Base-by-base conservation (phyloP, 2,329 filamentous ascomycete genomes). In the Beauveria varroae region DNA sequence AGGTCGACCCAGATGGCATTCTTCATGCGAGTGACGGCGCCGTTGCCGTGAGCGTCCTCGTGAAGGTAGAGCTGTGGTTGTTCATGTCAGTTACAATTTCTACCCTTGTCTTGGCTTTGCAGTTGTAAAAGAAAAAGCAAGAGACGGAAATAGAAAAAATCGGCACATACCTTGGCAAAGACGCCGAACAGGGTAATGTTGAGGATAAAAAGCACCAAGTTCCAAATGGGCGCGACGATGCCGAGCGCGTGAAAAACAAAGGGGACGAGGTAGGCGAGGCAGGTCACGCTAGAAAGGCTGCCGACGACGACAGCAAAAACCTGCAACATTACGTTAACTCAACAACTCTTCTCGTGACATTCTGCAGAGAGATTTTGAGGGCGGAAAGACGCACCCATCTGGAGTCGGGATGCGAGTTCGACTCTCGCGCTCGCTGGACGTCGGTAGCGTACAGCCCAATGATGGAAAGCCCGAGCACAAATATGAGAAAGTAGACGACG, bases 1-100 rank as follows among this genome's bases (percentile, higher is more conserved):
- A 96, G 73, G 72, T 93, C 89, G 51, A 96, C 80, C 89, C 90
- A 96, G 18, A 95, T 90, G 5, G 91, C 90, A 70, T 87, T 86
- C 77, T 92, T 91, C 91, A 96, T 96, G 61, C 90, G 82, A 66
- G 79, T 76, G 62, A 93, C 81, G 55, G 81, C 86, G 46, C 68
- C 67, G 70, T 90, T 81, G 16, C 86, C 86, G 70, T 88, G 79
- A 0, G 86, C 72, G 62, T 91, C 73, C 68, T 86, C 86, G 59
- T 83, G 74, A 70, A 96, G 89, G 78, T 88, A 96, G 80, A 93
- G 76, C 75, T 81, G 64, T 44, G 24, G 26, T 41, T 44, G 14
- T 14, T 16, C 28, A 26, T 24, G 30, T 20, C 41, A 43, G 41
- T 8, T 20, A n/a, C 41, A n/a, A 8, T 7, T 20, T 10, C 2